Evolutionary conservation across 2,329 filamentous ascomycete species (phyloP), one percentile per base, ranked within the genome.

Genomic region (Plectosphaerella plurivora): DNA sequence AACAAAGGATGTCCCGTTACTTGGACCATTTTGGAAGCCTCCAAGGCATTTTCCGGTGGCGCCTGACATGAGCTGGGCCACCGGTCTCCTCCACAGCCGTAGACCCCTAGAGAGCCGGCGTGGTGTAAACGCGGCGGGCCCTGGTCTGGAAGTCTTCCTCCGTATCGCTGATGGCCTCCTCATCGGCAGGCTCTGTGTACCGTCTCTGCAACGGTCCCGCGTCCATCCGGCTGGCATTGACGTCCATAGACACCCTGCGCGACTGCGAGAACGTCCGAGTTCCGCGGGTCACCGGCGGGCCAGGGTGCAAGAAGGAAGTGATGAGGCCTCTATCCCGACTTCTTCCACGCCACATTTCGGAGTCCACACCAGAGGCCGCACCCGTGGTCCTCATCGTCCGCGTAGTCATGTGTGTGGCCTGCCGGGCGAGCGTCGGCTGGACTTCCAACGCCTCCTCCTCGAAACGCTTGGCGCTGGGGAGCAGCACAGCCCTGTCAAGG

Each of bases 401-500:
- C 9, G 14, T 28, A 11, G 48, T 50, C 5, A 35, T 25, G 11
- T 37, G n/a, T 11, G 48, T 44, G 18, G 24, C 39, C 39, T 50
- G 48, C 24, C 68, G 67, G n/a, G 65, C 61, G 12, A 72, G 60
- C 4, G 63, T 63, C 2, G 69, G 67, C 39, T 76, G 74, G 14
- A 70, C 70, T 25, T 77, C 76, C 16, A 76, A 75, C 3, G 73
- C 73, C 61, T 83, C 80, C 53, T 74, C 77, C 51, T 73, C 71
- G 59, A 81, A 76, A 20, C 81, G 75, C 22, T 77, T 68, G 60
- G 84, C 80, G 62, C 77, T 82, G 5, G 81, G 81, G 15, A 84
- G 67, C 10, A 84, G 70, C 10, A 84, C 79, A 45, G 81, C 81
- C n/a, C 80, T 75, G 60, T 84, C 81, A 2, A 87, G 75, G 4